A percentile compares a stretch with the other conserved stretches of the same genome.
phyloP scores from a whole-genome alignment of 805 yeast genomes.

The Suhomyces tanzawaensis region DNA sequence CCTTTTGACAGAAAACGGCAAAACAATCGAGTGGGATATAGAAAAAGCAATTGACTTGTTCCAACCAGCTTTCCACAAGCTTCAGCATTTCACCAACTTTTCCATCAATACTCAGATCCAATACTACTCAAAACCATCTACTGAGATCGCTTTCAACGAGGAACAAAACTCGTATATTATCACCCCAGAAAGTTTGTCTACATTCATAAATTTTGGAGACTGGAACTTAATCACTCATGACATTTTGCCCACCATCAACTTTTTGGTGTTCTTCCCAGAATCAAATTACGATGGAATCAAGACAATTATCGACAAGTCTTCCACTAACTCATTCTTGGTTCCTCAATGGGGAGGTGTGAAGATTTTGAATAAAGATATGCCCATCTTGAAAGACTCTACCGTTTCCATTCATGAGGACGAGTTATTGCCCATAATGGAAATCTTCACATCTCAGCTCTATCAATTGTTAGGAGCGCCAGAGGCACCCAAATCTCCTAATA shows the following conservation, averaged over 20 bases:
- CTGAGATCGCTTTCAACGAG: constrained; percentile 21
- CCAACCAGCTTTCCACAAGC: constrained; percentile 50
- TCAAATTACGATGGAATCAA: constrained; percentile 42
- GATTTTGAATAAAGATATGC: constrained; percentile 43
- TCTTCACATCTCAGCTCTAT: constrained; percentile 73
- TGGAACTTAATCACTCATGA: constrained; percentile 67
- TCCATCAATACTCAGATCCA: constrained; percentile 78
- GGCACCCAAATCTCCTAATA: constrained; percentile 54
- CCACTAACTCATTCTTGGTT: constrained; percentile 62
- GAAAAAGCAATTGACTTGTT: constrained; percentile 52
- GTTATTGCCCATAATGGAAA: constrained; percentile 58
- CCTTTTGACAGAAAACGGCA: constrained; percentile 67
- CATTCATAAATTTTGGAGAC: constrained; percentile 80
- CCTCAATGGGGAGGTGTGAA: constrained; percentile 91
- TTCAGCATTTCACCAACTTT: constrained; percentile 62
- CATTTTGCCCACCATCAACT: constrained; percentile 66
- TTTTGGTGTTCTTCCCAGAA: constrained; percentile 65
- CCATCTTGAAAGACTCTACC: constrained; percentile 13
- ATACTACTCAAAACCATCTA: constrained; percentile 52
- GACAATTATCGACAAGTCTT: constrained; percentile 45
- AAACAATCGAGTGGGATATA: constrained; percentile 72
- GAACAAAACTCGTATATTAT: constrained; percentile 32
- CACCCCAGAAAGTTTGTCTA: constrained; percentile 56
- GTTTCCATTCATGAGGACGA: constrained; percentile 39
- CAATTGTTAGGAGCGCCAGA: constrained; percentile 68